Evolutionary conservation across 495 filamentous ascomycete genomes (phyloP).

Genomic region (Xylaria telfairii): DNA sequence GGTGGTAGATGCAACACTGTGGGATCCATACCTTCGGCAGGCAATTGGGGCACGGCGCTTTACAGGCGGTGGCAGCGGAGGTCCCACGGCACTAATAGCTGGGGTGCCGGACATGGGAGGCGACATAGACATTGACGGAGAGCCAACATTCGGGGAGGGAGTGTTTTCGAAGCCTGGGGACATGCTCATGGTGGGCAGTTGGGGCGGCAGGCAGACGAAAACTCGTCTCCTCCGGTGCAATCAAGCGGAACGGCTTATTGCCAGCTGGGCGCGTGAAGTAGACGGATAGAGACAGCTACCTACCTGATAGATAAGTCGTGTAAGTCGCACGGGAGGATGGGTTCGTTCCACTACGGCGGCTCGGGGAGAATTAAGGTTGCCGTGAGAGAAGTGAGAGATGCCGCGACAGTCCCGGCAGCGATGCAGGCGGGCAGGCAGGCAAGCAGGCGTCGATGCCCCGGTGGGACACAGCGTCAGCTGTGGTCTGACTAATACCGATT

Average conservation of each 20-base stretch:
- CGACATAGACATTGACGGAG: slow-evolving; percentile 25
- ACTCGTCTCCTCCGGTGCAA: neutral
- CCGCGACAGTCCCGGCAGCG: slow-evolving; percentile 25
- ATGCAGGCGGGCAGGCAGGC: slow-evolving; percentile 17
- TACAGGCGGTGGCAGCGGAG: slow-evolving; percentile 35
- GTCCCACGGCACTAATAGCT: slow-evolving; percentile 20
- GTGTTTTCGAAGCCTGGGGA: slow-evolving; percentile 30
- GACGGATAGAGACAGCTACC: neutral
- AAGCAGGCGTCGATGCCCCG: slow-evolving; percentile 14
- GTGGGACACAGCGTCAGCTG: slow-evolving; percentile 18
- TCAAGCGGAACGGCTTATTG: neutral
- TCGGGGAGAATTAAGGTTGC: slow-evolving; percentile 28
- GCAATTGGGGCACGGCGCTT: slow-evolving; percentile 56
- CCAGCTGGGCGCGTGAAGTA: neutral
- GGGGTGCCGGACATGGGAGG: slow-evolving; percentile 22
- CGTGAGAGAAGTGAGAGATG: slow-evolving; percentile 24
- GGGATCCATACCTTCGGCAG: slow-evolving; percentile 52
- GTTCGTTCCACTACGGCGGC: slow-evolving; percentile 21
- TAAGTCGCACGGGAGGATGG: slow-evolving; percentile 8
- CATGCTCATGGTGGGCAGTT: slow-evolving; percentile 25
- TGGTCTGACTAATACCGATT: slow-evolving; percentile 27
- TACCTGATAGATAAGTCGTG: neutral
- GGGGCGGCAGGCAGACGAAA: slow-evolving; percentile 27
- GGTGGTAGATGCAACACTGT: neutral
- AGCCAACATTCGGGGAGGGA: slow-evolving; percentile 12